These are phyloP conservation scores for Colletotrichum cereale DNA, from an alignment of 2,329 filamentous ascomycete species.

Conservation along the genomic window DNA sequence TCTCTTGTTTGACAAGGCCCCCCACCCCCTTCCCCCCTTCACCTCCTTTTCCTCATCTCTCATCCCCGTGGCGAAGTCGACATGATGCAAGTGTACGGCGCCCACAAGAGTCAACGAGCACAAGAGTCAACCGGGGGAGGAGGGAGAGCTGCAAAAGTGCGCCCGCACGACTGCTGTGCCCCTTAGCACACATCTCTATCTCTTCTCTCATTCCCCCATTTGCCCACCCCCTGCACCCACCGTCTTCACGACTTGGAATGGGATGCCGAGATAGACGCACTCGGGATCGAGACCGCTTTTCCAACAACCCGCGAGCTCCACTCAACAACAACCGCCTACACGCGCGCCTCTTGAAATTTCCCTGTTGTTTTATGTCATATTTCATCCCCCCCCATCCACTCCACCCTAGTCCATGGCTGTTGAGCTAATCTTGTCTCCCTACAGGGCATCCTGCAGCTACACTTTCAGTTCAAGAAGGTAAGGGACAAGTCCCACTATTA, in stretches of 20 bases:
- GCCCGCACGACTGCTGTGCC: constrained; percentile 22
- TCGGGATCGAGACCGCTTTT: background rate
- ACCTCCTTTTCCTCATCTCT: background rate
- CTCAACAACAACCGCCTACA: constrained; percentile 30
- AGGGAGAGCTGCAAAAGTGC: constrained; percentile 16
- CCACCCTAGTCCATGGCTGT: constrained; percentile 38
- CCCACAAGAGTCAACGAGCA: constrained; percentile 8
- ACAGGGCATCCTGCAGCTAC: constrained; percentile 92
- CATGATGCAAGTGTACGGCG: constrained; percentile 20
- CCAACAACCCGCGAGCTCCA: background rate
- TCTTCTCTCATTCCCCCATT: constrained; percentile 8
- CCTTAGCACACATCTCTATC: background rate
- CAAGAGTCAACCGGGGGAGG: background rate
- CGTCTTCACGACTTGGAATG: constrained; percentile 16
- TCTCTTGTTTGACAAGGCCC: background rate
- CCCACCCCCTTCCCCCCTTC: background rate
- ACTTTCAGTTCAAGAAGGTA: constrained; percentile 99
- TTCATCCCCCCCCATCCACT: constrained; percentile 40
- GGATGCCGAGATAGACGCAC: constrained; percentile 21
- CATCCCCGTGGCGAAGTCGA: constrained; percentile 20
- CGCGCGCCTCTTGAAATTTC: constrained; percentile 29
- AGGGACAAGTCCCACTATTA: constrained; percentile 42
- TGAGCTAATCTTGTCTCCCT: constrained; percentile 46
- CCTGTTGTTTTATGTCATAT: constrained; percentile 16
- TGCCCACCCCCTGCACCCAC: background rate